phyloP scores from a whole-genome alignment of 2,329 filamentous ascomycete genomes.

The Aspergillus floridensis region DNA sequence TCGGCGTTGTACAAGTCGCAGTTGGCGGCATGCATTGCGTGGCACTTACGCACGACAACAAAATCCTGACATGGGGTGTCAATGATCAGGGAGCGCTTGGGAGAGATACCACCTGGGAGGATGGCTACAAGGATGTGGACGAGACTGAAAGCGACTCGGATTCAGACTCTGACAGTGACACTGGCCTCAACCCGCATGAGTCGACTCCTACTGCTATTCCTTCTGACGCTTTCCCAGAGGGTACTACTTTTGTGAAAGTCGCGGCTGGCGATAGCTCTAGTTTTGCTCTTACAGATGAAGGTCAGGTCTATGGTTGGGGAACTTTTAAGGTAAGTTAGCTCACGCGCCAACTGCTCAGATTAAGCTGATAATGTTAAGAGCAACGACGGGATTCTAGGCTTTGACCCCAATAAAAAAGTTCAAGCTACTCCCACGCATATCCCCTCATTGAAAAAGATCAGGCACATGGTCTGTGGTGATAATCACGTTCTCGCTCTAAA shows the following conservation, averaged over 20 bases:
- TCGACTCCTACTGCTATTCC: conserved; percentile 54
- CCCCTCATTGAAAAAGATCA: conserved; percentile 54
- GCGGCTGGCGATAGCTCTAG: conserved; percentile 59
- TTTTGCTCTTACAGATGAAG: conserved; percentile 60
- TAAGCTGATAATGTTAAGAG: conserved; percentile 41
- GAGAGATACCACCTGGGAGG: conserved; percentile 67
- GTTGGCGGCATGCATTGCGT: conserved; percentile 80
- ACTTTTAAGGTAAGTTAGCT: conserved; percentile 55
- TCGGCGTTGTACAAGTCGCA: conserved; percentile 71
- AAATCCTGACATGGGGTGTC: conserved; percentile 81
- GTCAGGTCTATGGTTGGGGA: conserved; percentile 61
- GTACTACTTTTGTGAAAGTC: conserved; percentile 56
- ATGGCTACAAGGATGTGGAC: conserved; percentile 56
- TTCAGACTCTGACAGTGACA: conserved; percentile 44
- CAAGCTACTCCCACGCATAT: conserved; percentile 49
- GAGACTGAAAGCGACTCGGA: conserved; percentile 42
- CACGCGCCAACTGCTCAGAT: background rate
- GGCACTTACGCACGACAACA: conserved; percentile 74
- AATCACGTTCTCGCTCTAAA: conserved; percentile 60
- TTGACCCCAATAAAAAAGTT: conserved; percentile 48
- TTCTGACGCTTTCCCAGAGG: conserved; percentile 49
- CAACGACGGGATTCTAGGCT: conserved; percentile 64
- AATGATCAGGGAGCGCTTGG: conserved; percentile 82
- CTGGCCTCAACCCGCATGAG: conserved; percentile 57
- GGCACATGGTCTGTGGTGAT: conserved; percentile 53